Base-by-base conservation (phyloP, 768 basidiomycete species). In the Amylocystis lapponica region DNA sequence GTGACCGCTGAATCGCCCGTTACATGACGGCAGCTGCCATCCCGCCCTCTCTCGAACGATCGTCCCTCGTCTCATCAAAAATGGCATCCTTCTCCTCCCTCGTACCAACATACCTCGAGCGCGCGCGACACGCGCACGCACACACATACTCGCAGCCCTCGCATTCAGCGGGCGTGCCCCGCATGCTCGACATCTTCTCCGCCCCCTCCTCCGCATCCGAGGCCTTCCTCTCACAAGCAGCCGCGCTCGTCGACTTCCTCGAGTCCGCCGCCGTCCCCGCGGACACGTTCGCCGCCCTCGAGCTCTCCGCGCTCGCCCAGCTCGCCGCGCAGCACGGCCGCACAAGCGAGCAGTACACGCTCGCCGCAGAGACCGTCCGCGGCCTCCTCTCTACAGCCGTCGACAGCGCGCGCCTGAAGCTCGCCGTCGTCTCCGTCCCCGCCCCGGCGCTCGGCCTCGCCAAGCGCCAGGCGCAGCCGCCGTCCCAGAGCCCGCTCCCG, bases 261-360 rank as follows among this genome's bases (percentile, higher is more conserved):
- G 68, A 76, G 14, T 64, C 72, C 25, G 71, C 74, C 39, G 58
- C 66, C 9, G 58, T 71, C 31, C 61, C 67, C 13, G 27, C 39
- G n/a, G 56, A 59, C 43, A 57, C 53, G 16, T 89, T 89, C 49
- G 82, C 78, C 22, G 82, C 81, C 6, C 62, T 86, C 37, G 75
- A 82, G 46, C 55, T 89, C 31, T 64, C 67, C 1, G 69, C 69
- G 14, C 66, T 89, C 5, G 53, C 67, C 13, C 63, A 70, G 11
- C 60, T 86, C 29, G 74, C 74, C 21, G 48, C 61, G 12, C 58
- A 59, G 6, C 65, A 74, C 45, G 83, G 81, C 11, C 44, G 56
- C 21, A 58, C 66, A 5, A 82, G 82, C 59, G 71, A 74, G 37
- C 71, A 79, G 53, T 85, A 85, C 61, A 43, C 43, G 5, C 49